Conservation (phyloP, 139 green algal genomes). For the Micractinium conductrix region DNA sequence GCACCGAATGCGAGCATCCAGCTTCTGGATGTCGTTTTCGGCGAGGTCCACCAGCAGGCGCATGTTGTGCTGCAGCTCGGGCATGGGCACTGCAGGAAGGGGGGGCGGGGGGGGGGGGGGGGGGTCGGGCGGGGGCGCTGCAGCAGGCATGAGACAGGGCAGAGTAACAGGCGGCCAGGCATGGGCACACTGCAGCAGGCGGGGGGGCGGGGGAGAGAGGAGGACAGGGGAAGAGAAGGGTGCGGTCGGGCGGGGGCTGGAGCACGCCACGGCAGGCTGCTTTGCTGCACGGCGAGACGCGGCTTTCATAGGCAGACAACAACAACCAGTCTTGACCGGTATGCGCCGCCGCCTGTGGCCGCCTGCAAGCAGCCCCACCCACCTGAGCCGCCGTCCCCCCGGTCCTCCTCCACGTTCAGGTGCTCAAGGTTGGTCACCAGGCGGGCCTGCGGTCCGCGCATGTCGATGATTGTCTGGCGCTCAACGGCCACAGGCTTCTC, state of each 20-base stretch:
- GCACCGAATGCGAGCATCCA: constrained; percentile 17
- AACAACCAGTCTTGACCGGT: too few species aligned
- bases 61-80: constrained; percentile 99
- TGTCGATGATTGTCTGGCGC: constrained; percentile 82
- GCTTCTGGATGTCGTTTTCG: constrained; percentile 83
- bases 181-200: too few species aligned
- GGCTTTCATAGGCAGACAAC: too few species aligned
- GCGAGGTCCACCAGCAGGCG: constrained; percentile 90
- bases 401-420: constrained; percentile 70
- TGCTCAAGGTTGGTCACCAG: constrained; percentile 93
- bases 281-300: too few species aligned
- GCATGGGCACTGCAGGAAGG: constrained; percentile 80
- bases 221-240: too few species aligned
- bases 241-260: too few species aligned
- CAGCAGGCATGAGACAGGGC: neutral
- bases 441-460: constrained; percentile 86
- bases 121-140: neutral
- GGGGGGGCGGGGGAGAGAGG: too few species aligned
- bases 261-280: too few species aligned
- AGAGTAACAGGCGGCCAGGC: too few species aligned
- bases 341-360: too few species aligned
- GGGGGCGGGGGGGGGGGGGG: neutral
- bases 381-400: constrained; percentile 35
- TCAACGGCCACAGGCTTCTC: constrained; percentile 22
- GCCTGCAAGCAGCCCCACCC: too few species aligned